Evolutionary conservation across 1,139 yeast species (phyloP).

Genomic region (Suhomyces anneliseae): DNA sequence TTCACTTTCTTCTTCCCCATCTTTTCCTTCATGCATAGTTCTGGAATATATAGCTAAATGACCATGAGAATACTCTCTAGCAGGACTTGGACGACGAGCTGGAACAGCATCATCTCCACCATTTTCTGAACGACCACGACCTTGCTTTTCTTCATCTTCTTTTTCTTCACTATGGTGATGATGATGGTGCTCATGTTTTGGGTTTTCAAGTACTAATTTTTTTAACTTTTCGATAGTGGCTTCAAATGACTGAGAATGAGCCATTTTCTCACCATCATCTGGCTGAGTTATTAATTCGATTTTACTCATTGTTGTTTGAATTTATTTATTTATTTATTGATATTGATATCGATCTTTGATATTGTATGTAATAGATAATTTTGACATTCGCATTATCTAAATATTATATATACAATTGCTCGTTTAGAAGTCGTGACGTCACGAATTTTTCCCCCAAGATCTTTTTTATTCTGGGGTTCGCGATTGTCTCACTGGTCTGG

Average conservation of each 20-base stretch:
- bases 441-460: not conserved
- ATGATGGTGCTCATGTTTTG: conserved; percentile 2
- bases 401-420: not conserved
- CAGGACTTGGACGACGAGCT: not conserved
- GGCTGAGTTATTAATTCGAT: conserved; percentile 22
- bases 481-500: not conserved
- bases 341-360: not conserved
- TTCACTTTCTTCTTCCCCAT: conserved; percentile 1
- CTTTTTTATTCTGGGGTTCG: not conserved
- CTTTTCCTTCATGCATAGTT: not conserved
- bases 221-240: conserved; percentile 17
- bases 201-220: conserved; percentile 16
- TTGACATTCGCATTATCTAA: conserved; percentile 1
- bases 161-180: conserved; percentile 1
- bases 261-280: conserved; percentile 7
- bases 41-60: not conserved
- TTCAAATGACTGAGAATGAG: conserved; percentile 8
- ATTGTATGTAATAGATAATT: not conserved
- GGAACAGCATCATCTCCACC: not conserved
- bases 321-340: too few relatives aligned
- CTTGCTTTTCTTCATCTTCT: not conserved
- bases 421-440: conserved; percentile 6
- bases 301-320: conserved; percentile 10
- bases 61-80: not conserved
- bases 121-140: not conserved